Base-by-base conservation (phyloP, 2,329 filamentous ascomycete genomes). In the Calonectria naviculata region DNA sequence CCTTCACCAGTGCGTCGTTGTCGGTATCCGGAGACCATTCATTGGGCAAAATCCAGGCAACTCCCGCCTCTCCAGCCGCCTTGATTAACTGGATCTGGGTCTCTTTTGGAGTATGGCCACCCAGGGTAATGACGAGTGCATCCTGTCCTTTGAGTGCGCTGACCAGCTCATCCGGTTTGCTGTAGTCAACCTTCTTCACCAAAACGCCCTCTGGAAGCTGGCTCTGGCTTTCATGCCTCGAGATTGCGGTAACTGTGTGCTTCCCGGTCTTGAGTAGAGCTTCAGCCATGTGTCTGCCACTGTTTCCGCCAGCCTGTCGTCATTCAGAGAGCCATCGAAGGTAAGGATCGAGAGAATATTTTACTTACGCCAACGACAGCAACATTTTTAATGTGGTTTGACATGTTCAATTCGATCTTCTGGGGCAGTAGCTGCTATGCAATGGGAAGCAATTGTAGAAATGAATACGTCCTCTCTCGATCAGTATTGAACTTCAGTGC, bases 101-200 rank as follows among this genome's bases (percentile, higher is more conserved):
- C 12, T 86, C 86, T 0, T 70, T 78, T 0, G 87, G 83, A 0
- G 87, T 88, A 0, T 62, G 72, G 0, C 81, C 77, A 12, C 83
- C 70, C 65, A 92, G 77, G 5, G 89, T 89, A 65, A 92, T 90
- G 72, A 91, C 82, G 3, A 92, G 81, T 34, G 85, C 86, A 15
- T 92, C 85, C 69, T 92, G 88, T 65, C 83, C 88, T 28, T 81
- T 77, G 4, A 92, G 85, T 2, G 88, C 89, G 0, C 78, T 76
- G 0, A 88, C 82, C 9, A 92, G 75, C 1, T 85, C 83, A 2
- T 78, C 73, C 26, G 83, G 76, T 46, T 86, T 81, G 38, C 82
- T 78, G 70, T 88, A 89, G 75, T 87, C 83, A 26, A 90, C 82
- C 2, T 73, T 64, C 42, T 80, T 83, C 21, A 83, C 75, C 1